Evolutionary conservation across 352 stramenopile genomes (phyloP).

Genomic region (Phytophthora parvispora): DNA sequence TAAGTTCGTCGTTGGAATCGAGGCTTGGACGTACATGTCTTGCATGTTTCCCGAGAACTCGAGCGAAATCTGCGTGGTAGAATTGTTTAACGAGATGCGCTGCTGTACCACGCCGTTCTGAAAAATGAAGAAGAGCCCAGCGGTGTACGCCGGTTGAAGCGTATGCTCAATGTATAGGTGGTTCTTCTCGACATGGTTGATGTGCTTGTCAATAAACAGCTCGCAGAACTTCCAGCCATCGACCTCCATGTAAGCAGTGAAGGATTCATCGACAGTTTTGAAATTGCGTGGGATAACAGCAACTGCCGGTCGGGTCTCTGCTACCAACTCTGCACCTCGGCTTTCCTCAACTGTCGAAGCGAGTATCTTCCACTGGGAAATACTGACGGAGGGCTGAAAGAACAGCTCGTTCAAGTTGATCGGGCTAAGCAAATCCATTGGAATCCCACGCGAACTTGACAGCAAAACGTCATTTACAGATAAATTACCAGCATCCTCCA

Average conservation of each 20-base stretch:
- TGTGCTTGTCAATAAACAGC: neutral
- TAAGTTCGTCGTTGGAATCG: slow-evolving; percentile 11
- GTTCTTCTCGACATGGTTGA: neutral
- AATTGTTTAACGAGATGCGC: neutral
- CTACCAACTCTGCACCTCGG: neutral
- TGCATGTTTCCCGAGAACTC: neutral
- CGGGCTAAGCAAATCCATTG: neutral
- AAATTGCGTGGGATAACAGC: slow-evolving; percentile 15
- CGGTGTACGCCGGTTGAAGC: neutral
- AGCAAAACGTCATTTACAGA: too few species aligned
- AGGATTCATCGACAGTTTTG: neutral
- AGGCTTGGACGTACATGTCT: slow-evolving; percentile 2
- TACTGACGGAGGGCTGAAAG: too few species aligned
- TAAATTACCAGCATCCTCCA: neutral
- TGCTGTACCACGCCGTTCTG: neutral
- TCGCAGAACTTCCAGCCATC: neutral
- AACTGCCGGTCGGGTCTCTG: too few species aligned
- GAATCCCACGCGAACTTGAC: too few species aligned
- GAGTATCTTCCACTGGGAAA: slow-evolving; percentile 13
- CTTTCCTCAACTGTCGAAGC: slow-evolving; percentile 9
- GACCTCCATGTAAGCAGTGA: neutral
- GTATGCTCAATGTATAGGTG: slow-evolving; percentile 2
- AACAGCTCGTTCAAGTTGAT: slow-evolving; percentile 7
- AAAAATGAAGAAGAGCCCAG: slow-evolving; percentile 5
- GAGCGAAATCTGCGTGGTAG: too few species aligned